A percentile compares a stretch with the other conserved stretches of the same genome.
Evolutionary conservation across 768 basidiomycete genomes (phyloP).

Genomic region (Termitomyces sp.): DNA sequence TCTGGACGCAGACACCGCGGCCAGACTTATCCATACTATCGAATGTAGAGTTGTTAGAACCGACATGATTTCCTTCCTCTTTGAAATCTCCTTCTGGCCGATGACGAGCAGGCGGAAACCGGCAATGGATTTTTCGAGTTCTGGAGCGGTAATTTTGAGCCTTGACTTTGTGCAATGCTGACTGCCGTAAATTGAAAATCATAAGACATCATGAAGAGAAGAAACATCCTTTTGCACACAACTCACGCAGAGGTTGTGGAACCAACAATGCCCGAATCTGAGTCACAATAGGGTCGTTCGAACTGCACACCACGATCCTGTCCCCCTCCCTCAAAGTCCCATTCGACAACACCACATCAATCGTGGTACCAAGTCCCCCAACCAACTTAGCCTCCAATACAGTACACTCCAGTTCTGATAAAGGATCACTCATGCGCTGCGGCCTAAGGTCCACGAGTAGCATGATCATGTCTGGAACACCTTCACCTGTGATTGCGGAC

Average conservation of each 20-base stretch:
- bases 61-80: too few species aligned
- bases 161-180: too few species aligned
- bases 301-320: constrained; percentile 90
- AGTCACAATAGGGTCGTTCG: constrained; percentile 96
- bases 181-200: too few species aligned
- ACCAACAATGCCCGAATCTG: constrained; percentile 91
- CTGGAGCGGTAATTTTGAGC: too few species aligned
- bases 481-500: constrained; percentile 97
- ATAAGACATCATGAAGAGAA: too few species aligned
- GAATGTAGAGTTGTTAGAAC: constrained; percentile 63
- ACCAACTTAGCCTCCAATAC: constrained; percentile 98
- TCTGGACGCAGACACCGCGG: constrained; percentile 96
- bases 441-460: constrained; percentile 95
- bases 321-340: constrained; percentile 92
- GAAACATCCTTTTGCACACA: constrained; percentile 93
- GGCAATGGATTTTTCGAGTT: constrained; percentile 95
- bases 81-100: constrained; percentile 88
- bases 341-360: constrained; percentile 92
- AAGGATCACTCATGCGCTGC: constrained; percentile 92
- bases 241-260: constrained; percentile 91
- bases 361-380: constrained; percentile 95
- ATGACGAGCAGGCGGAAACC: constrained; percentile 90
- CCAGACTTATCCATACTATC: constrained; percentile 93
- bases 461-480: constrained; percentile 99
- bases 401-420: constrained; percentile 95